phyloP scores from a whole-genome alignment of 2,329 filamentous ascomycete genomes.

The Pyrenochaeta sp. region DNA sequence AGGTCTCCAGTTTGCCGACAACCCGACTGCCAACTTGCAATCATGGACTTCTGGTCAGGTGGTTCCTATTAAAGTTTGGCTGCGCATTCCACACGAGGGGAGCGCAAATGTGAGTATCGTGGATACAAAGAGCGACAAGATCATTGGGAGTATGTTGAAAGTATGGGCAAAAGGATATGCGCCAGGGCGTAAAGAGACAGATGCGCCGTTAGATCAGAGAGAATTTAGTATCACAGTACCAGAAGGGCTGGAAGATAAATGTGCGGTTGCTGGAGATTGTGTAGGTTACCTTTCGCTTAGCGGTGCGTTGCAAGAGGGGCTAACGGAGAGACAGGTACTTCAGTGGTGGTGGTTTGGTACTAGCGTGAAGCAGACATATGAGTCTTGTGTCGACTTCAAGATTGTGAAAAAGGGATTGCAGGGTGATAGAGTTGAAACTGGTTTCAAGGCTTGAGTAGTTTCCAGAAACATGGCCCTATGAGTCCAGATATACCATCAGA shows the following conservation, averaged over 20 bases:
- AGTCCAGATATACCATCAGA: too few relatives aligned
- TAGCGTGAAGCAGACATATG: slow-evolving; percentile 66
- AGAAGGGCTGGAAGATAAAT: slow-evolving; percentile 53
- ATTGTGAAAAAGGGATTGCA: slow-evolving; percentile 26
- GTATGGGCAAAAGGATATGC: slow-evolving; percentile 43
- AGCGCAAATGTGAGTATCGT: slow-evolving; percentile 68
- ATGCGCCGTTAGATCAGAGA: slow-evolving; percentile 54
- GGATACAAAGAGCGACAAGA: slow-evolving; percentile 61
- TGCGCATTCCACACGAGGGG: slow-evolving; percentile 63
- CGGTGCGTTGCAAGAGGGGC: not conserved
- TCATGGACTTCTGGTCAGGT: slow-evolving; percentile 58
- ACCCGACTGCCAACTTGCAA: slow-evolving; percentile 59
- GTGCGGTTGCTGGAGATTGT: slow-evolving; percentile 57
- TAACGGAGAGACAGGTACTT: slow-evolving; percentile 48
- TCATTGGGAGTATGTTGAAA: slow-evolving; percentile 55
- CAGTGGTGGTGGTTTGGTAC: slow-evolving; percentile 71
- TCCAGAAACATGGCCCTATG: too few relatives aligned
- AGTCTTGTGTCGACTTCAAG: slow-evolving; percentile 68
- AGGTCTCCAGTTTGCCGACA: slow-evolving; percentile 66
- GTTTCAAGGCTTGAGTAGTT: slow-evolving; percentile 9
- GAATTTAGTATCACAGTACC: slow-evolving; percentile 64
- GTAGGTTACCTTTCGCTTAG: slow-evolving; percentile 22
- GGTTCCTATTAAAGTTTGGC: slow-evolving; percentile 55
- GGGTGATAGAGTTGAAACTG: not conserved
- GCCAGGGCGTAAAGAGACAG: slow-evolving; percentile 24